Conservation (phyloP, 2,329 filamentous ascomycete genomes). For the Claviceps sorghi region DNA sequence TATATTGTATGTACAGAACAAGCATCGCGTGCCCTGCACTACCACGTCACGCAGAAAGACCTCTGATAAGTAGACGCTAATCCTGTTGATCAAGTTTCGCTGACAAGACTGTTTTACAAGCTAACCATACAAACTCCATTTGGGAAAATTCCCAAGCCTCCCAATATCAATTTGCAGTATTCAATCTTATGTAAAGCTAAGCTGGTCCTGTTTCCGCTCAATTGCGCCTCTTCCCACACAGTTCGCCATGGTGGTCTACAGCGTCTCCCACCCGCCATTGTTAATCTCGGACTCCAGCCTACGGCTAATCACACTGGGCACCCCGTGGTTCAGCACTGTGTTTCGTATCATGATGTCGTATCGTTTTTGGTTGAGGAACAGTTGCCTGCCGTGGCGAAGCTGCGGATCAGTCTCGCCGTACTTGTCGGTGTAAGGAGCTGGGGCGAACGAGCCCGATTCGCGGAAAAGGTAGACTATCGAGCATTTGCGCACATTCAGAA, state of each 20-base stretch:
- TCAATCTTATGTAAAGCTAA: not conserved
- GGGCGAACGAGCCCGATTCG: constrained; percentile 65
- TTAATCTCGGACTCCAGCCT: constrained; percentile 93
- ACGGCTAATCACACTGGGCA: constrained; percentile 78
- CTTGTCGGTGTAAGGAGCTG: constrained; percentile 86
- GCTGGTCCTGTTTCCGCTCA: not conserved
- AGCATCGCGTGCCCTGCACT: not conserved
- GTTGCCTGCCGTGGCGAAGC: constrained; percentile 69
- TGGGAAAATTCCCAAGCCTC: not conserved
- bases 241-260: constrained; percentile 11
- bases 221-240: not conserved
- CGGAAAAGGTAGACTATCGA: constrained; percentile 77
- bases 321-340: constrained; percentile 72
- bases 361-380: constrained; percentile 84
- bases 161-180: constrained; percentile 6
- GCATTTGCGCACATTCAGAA: constrained; percentile 95
- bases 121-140: no score
- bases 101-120: no score
- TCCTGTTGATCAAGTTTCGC: no score
- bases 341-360: constrained; percentile 80
- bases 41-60: no score
- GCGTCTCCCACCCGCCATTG: constrained; percentile 89
- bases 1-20: no score
- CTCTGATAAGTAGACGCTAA: no score
- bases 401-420: constrained; percentile 94